Evolutionary conservation across 305 asterid genomes (phyloP), one percentile per base, ranked within the genome.

Genomic region (Solanum chacoense): DNA sequence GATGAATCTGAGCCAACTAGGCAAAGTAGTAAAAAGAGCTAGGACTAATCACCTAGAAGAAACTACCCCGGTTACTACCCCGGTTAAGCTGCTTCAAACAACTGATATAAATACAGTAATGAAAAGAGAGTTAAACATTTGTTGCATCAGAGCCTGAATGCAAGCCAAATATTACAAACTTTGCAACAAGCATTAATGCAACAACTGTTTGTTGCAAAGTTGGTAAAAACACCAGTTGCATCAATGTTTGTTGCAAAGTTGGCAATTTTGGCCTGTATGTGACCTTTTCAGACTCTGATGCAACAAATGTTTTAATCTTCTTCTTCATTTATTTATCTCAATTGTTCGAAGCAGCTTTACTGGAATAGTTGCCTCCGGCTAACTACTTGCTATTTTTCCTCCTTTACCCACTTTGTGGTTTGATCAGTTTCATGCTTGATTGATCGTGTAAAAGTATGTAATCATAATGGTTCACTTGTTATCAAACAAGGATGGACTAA

Each of bases 1-100:
- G 94, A 83, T 1, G 94, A 59, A 37, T 94, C 92, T 0, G 96
- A 91, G 14, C 98, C 98, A n/a, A 95, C 91, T 4, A 95, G 16
- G 18, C 13, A 65, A 22, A 22, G 13, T 8, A 65, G 2, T 65
- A 65, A 22, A 65, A 65, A 65, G 94, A 90, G 81, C 96, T 92
- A 16, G 93, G 14, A 37, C 91, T 7, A 42, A 42, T 42, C 91
- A 95, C 1, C 94, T 95, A 36, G 95, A 95, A 45, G 45, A 29
- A 85, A 14, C 40, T 81, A 37, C 11, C 76, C 59, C 16, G 6
- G 67, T 22, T 65, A 14, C 40, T 81, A 37, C 11, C 76, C 59
- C 16, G 6, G 67, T 22, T 65, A 13, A 59, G 36, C 5, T 26
- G 14, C 59, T 76, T 35, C 88, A 12, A 40, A 34, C 78, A 75